A percentile compares a stretch with the other conserved stretches of the same genome.
These are phyloP conservation scores for Seiridium unicorne DNA, from an alignment of 2,329 filamentous ascomycete genomes.

Conservation along the genomic window DNA sequence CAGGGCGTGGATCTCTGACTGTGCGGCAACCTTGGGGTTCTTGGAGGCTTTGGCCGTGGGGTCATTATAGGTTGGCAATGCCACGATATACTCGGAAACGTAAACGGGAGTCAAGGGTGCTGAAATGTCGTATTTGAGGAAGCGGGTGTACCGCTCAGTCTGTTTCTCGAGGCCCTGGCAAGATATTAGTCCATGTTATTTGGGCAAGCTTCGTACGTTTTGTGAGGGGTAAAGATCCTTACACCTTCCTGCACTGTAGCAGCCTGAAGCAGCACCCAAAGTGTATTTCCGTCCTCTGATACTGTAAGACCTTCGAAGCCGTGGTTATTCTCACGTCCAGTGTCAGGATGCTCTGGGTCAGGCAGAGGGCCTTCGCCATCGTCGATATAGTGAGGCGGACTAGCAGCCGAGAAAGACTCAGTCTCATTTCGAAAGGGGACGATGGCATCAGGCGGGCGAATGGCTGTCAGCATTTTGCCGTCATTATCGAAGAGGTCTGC, in stretches of 20 bases:
- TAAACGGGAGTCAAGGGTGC: constrained; percentile 40
- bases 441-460: constrained; percentile 63
- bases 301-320: constrained; percentile 70
- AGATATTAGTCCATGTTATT: neutral
- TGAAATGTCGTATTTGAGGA: constrained; percentile 64
- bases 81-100: constrained; percentile 63
- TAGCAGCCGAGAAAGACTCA: constrained; percentile 62
- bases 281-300: constrained; percentile 59
- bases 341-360: constrained; percentile 53
- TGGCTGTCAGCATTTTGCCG: constrained; percentile 61
- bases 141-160: constrained; percentile 55
- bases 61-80: constrained; percentile 58
- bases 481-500: constrained; percentile 44
- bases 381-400: constrained; percentile 57
- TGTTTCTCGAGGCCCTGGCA: constrained; percentile 34
- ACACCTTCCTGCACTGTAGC: constrained; percentile 61
- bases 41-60: constrained; percentile 44
- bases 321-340: constrained; percentile 70
- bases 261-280: constrained; percentile 67
- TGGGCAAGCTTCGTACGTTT: no score
- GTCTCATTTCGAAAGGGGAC: constrained; percentile 62
- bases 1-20: constrained; percentile 68
- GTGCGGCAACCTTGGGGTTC: constrained; percentile 54
- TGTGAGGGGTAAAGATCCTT: constrained; percentile 19
- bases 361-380: constrained; percentile 38